phyloP scores from a whole-genome alignment of 495 filamentous ascomycete species.

The Neurospora pannonica region DNA sequence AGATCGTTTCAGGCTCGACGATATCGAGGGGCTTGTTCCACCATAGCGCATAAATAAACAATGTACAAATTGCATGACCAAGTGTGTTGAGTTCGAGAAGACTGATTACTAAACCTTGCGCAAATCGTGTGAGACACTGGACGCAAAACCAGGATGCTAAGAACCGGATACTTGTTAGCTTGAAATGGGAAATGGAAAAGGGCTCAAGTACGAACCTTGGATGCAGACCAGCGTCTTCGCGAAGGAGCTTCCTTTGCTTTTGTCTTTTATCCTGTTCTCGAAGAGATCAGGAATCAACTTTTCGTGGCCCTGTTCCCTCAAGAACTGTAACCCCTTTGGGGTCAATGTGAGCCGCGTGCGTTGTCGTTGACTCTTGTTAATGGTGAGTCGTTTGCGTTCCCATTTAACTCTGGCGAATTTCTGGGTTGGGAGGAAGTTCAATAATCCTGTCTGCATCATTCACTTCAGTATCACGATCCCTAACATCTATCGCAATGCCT shows the following conservation, averaged over 20 bases:
- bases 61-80: not conserved
- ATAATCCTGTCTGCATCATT: too few relatives aligned
- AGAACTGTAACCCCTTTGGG: not conserved
- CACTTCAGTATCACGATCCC: too few relatives aligned
- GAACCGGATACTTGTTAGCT: not conserved
- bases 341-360: not conserved
- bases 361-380: not conserved
- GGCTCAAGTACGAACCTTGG: not conserved
- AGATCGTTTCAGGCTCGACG: not conserved
- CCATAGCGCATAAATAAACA: not conserved
- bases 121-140: not conserved
- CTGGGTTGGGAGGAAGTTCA: not conserved
- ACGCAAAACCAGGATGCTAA: not conserved
- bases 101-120: not conserved
- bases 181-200: accelerated
- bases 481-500: too few relatives aligned
- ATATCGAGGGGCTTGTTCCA: not conserved
- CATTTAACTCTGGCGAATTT: too few relatives aligned
- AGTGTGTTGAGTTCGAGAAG: not conserved
- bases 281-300: not conserved
- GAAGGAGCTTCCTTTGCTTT: not conserved
- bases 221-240: not conserved
- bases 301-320: not conserved
- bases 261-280: not conserved
- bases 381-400: too few relatives aligned